These are phyloP conservation scores for Erodium chrysanthum DNA, from an alignment of 441 rosid species.

Conservation along the genomic window DNA sequence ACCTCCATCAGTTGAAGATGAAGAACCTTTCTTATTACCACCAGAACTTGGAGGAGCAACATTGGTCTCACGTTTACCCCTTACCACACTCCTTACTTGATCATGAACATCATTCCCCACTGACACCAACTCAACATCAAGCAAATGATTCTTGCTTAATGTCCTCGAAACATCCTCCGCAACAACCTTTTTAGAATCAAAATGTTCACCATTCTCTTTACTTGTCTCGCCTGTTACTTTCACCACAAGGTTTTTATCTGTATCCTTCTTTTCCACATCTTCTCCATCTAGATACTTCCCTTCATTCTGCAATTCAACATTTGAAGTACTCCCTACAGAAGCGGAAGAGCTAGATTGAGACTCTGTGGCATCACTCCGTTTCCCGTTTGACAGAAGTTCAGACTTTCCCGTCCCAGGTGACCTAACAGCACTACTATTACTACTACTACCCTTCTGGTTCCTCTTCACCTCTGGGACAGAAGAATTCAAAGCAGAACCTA, in stretches of 20 bases:
- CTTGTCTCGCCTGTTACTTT: conserved; percentile 21
- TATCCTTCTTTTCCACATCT: conserved; percentile 25
- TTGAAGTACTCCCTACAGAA: conserved; percentile 29
- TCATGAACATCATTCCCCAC: conserved; percentile 30
- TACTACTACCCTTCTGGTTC: conserved; percentile 28
- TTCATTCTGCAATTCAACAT: conserved; percentile 32
- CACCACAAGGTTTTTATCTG: conserved; percentile 13
- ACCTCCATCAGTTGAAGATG: conserved; percentile 29
- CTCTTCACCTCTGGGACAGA: conserved; percentile 36
- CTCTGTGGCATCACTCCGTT: conserved; percentile 40
- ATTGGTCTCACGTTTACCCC: conserved; percentile 30
- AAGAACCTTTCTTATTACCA: conserved; percentile 33
- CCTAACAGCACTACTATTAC: conserved; percentile 21
- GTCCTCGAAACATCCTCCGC: conserved; percentile 24
- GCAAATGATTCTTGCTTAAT: conserved; percentile 22
- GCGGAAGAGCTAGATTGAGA: conserved; percentile 32
- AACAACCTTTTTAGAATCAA: conserved; percentile 22
- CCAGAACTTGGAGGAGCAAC: conserved; percentile 30
- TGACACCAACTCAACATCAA: conserved; percentile 20
- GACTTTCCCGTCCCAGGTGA: conserved; percentile 20
- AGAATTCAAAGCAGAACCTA: conserved; percentile 23
- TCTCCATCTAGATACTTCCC: conserved; percentile 26
- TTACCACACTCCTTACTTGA: conserved; percentile 24
- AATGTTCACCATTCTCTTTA: conserved; percentile 29
- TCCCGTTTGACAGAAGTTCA: conserved; percentile 36